These are phyloP conservation scores for Phaeophleospora eucalypticola DNA, from an alignment of 2,329 filamentous ascomycete genomes.

Conservation along the genomic window DNA sequence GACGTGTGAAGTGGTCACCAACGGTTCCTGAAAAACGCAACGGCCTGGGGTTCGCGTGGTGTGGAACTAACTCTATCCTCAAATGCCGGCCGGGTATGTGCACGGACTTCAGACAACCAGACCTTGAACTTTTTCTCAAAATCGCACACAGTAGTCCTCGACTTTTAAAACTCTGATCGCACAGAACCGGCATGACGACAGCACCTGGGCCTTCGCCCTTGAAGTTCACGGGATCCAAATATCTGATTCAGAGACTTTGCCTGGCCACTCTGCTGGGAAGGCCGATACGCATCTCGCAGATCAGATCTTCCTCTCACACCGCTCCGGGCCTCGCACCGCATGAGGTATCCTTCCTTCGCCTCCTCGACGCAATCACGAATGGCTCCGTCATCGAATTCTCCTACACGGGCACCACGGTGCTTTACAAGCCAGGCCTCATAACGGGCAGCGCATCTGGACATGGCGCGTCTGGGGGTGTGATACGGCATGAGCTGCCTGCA, in stretches of 20 bases:
- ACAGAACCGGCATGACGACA: constrained; percentile 23
- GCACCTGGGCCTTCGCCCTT: constrained; percentile 27
- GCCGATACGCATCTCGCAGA: constrained; percentile 87
- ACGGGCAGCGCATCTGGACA: constrained; percentile 75
- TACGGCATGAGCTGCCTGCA: constrained; percentile 74
- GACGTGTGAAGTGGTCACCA: too few species aligned
- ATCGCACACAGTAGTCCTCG: too few species aligned
- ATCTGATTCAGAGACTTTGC: constrained; percentile 77
- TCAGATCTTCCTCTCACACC: constrained; percentile 79
- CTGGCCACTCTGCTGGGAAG: constrained; percentile 88
- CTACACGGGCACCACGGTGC: constrained; percentile 88
- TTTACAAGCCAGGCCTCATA: constrained; percentile 88
- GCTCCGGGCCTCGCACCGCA: constrained; percentile 85
- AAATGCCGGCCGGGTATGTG: too few species aligned
- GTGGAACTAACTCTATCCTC: too few species aligned
- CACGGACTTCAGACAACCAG: too few species aligned
- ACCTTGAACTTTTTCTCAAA: too few species aligned
- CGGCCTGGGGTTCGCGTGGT: too few species aligned
- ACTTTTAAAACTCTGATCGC: too few species aligned
- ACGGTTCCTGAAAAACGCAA: too few species aligned
- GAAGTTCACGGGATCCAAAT: constrained; percentile 74
- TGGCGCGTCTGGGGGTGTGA: constrained; percentile 68
- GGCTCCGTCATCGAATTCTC: constrained; percentile 93
- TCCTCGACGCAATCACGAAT: constrained; percentile 93
- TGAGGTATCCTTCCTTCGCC: constrained; percentile 91